These are phyloP conservation scores for Jasminum sambac DNA, from an alignment of 257 asterid species.

Conservation along the genomic window DNA sequence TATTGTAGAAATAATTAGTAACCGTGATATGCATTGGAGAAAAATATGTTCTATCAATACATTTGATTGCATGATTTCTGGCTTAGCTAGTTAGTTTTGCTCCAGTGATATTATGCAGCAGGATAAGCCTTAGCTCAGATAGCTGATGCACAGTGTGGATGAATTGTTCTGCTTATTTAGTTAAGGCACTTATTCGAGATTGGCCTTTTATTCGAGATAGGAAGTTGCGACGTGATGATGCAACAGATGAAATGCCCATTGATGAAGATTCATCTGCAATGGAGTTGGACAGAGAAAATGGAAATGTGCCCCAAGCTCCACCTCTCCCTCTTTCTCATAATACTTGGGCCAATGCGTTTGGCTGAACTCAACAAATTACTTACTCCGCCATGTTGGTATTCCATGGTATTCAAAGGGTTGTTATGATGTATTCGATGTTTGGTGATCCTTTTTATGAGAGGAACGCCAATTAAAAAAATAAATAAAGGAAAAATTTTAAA, in stretches of 20 bases:
- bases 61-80: background rate
- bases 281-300: slow-evolving; percentile 72
- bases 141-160: background rate
- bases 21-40: background rate
- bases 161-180: background rate
- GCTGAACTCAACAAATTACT: background rate
- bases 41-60: background rate
- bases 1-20: too few relatives aligned
- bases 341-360: background rate
- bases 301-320: slow-evolving; percentile 55
- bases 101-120: background rate
- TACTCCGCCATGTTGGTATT: too few relatives aligned
- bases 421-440: too few relatives aligned
- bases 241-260: slow-evolving; percentile 75
- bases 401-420: too few relatives aligned
- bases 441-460: too few relatives aligned
- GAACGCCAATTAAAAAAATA: too few relatives aligned
- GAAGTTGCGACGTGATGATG: slow-evolving; percentile 43
- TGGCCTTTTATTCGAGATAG: too few relatives aligned
- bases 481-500: too few relatives aligned
- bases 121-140: background rate
- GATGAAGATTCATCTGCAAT: slow-evolving; percentile 67
- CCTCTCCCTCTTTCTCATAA: slow-evolving; percentile 2
- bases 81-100: background rate
- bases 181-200: too few relatives aligned